Percentiles rank a stretch among this genome's conserved stretches.
phyloP scores from a whole-genome alignment of 257 asterid species.

The Leptodermis oblonga region DNA sequence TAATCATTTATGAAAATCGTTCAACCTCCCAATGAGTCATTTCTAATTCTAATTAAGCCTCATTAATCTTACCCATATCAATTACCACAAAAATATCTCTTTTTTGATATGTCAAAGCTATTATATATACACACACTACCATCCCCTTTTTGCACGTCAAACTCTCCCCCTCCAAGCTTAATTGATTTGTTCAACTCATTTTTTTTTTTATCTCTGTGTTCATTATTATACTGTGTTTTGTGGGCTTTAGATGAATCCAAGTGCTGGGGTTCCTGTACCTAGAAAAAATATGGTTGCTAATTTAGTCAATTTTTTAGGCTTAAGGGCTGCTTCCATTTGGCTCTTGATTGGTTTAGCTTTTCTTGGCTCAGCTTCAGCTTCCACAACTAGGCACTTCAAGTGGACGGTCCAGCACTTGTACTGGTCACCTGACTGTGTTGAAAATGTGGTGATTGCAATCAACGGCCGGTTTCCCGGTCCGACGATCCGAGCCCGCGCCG shows the following conservation, averaged over 20 bases:
- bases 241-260: background rate
- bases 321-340: background rate
- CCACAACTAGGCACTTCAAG: constrained; percentile 38
- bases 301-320: background rate
- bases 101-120: too few species aligned
- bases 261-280: background rate
- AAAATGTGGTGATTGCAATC: constrained; percentile 52
- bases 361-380: constrained; percentile 22
- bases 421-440: constrained; percentile 72
- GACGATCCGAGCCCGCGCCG: constrained; percentile 61
- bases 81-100: too few species aligned
- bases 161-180: too few species aligned
- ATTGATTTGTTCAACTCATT: too few species aligned
- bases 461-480: constrained; percentile 87
- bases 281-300: constrained; percentile 10
- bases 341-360: background rate
- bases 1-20: too few species aligned
- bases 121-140: too few species aligned
- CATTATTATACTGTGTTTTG: too few species aligned
- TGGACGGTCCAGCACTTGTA: constrained; percentile 62
- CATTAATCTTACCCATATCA: too few species aligned
- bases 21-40: too few species aligned
- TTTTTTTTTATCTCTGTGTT: too few species aligned
- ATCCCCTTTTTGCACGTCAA: too few species aligned
- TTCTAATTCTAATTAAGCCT: too few species aligned